A percentile compares a stretch with the other conserved stretches of the same genome.
phyloP scores from a whole-genome alignment of 192 early-diverging fungal species.

The Rhizoclosmatium globosum region DNA sequence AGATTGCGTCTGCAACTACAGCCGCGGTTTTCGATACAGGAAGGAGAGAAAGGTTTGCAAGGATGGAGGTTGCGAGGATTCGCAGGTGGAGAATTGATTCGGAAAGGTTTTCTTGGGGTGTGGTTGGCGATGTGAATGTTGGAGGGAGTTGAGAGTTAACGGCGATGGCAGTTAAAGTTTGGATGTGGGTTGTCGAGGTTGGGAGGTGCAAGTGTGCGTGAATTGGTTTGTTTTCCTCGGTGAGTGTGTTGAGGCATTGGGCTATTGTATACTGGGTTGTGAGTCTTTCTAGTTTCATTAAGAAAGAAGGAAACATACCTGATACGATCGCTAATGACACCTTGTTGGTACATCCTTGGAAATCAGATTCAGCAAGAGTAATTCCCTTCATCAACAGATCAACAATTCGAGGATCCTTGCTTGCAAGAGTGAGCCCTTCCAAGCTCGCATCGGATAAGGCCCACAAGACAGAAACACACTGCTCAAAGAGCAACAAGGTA shows the following conservation, averaged over 20 bases:
- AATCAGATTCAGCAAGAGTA: background rate
- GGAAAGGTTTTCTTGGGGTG: background rate
- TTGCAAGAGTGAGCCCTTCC: background rate
- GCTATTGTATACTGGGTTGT: constrained; percentile 34
- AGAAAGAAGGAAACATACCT: constrained; percentile 34
- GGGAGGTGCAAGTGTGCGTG: constrained; percentile 54
- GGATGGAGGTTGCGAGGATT: constrained; percentile 72
- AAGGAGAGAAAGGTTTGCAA: constrained; percentile 52
- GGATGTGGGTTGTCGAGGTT: constrained; percentile 50
- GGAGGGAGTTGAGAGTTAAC: background rate
- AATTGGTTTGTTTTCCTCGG: constrained; percentile 76
- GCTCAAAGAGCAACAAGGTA: constrained; percentile 2
- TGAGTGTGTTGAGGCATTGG: constrained; percentile 84
- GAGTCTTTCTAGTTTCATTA: background rate
- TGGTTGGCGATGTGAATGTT: background rate
- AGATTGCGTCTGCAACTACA: constrained; percentile 5
- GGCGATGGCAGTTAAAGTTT: background rate
- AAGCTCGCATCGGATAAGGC: background rate
- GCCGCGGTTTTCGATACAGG: background rate
- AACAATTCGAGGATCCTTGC: background rate
- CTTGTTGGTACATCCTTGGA: constrained; percentile 6
- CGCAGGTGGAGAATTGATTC: constrained; percentile 53
- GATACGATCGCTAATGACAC: background rate
- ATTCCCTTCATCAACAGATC: background rate
- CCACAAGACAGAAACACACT: constrained; percentile 62